Evolutionary conservation across 208 protist genomes (phyloP).

Genomic region (Crithidia expoeki): DNA sequence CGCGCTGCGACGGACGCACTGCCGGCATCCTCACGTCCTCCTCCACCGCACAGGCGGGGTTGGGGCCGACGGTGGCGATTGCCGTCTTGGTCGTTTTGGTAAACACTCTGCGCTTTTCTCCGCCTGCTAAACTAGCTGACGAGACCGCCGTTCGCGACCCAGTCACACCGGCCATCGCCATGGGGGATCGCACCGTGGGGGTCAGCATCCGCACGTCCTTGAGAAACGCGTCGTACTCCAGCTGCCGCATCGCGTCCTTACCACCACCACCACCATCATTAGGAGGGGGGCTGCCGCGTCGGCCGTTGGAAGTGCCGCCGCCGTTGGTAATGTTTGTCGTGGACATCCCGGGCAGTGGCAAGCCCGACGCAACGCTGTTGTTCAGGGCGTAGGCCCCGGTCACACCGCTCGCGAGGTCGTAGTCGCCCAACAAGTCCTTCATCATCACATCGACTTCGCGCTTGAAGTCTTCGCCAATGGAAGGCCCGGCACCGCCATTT

Average conservation of each 20-base stretch:
- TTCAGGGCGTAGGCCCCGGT: neutral
- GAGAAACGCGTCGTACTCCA: conserved; percentile 19
- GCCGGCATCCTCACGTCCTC: neutral
- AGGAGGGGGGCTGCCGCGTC: neutral
- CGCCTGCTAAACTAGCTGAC: neutral
- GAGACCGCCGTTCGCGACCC: too few species aligned
- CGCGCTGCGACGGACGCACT: neutral
- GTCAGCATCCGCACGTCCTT: conserved; percentile 15
- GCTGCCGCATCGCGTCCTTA: conserved; percentile 4
- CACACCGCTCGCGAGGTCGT: conserved; percentile 13
- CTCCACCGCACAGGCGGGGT: neutral
- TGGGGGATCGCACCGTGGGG: conserved; percentile 4
- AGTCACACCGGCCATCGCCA: too few species aligned
- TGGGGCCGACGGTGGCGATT: neutral
- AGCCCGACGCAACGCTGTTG: neutral
- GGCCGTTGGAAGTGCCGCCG: neutral
- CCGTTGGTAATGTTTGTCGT: neutral
- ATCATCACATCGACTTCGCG: conserved; percentile 48
- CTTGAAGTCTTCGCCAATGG: conserved; percentile 38
- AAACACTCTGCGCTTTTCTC: neutral
- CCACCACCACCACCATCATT: neutral
- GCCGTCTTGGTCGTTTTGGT: conserved; percentile 5
- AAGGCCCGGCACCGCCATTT: neutral
- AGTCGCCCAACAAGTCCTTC: conserved; percentile 32
- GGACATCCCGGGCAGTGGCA: neutral